Conservation (phyloP, 805 yeast genomes). For the Myxozyma geophila region DNA sequence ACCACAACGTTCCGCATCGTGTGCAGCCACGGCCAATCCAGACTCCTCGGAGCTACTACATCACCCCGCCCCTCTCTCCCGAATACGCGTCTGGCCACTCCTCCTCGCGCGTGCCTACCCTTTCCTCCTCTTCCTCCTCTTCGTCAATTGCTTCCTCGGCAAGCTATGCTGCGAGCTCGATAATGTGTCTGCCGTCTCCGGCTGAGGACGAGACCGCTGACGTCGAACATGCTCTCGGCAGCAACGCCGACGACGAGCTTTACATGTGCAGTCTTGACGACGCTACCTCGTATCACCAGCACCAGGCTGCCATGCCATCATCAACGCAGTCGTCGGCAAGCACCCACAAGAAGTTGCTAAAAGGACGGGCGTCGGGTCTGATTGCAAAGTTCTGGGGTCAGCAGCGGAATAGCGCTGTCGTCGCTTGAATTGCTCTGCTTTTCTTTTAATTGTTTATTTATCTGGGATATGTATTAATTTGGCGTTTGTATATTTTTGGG, state of each 20-base stretch:
- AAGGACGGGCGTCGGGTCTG: conserved; percentile 30
- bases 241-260: conserved; percentile 4
- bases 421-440: conserved; percentile 4
- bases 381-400: conserved; percentile 36
- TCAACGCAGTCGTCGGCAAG: neutral
- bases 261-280: conserved; percentile 15
- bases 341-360: conserved; percentile 19
- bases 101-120: conserved; percentile 14
- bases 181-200: conserved; percentile 32
- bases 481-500: neutral
- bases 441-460: conserved; percentile 3
- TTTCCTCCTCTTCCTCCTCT: conserved; percentile 22
- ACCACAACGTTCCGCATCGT: conserved; percentile 27
- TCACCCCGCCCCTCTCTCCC: conserved; percentile 24
- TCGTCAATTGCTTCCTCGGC: conserved; percentile 29
- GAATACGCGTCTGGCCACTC: conserved; percentile 14
- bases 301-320: neutral
- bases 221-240: neutral
- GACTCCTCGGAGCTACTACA: conserved; percentile 2
- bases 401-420: conserved; percentile 15
- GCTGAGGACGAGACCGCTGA: conserved; percentile 14
- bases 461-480: neutral
- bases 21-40: conserved; percentile 2
- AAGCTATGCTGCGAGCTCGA: conserved; percentile 22
- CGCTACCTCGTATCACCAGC: conserved; percentile 1